Base-by-base conservation (phyloP, 2,329 filamentous ascomycete genomes). In the Claviceps pusilla region DNA sequence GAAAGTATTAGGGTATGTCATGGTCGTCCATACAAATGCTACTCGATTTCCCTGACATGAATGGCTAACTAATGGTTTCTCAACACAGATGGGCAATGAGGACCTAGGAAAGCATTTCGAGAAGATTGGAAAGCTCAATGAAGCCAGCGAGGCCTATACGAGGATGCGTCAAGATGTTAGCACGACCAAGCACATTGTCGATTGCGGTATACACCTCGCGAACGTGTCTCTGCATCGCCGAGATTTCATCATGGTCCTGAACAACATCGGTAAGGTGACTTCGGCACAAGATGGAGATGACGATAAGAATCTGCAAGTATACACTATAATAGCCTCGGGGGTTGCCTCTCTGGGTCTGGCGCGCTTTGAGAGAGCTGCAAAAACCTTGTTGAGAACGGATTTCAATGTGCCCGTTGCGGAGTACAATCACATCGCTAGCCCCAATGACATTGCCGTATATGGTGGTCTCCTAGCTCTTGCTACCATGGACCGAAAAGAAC, bases 151-250 rank as follows among this genome's bases (percentile, higher is more conserved):
- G 59, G 80, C 87, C 1, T 97, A 87, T 66, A 74, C 77, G 58
- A 84, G 86, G 59, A 96, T 97, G 89, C 82, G 93, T 58, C 87
- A 94, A 55, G 91, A 91, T 64, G 89, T 90, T 60, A 93, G 84
- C 55, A 87, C 87, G 0, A 77, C 83, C 3, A 86, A 86, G 59
- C 91, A 98, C 61, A 83, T 96, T 46, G 75, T 87, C 49, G 88
- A 93, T 54, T 87, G 95, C 68, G 81, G 83, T 19, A 82, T 87
- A 64, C 87, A 89, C 57, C 76, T 94, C 35, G 83, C 91, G 58
- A 82, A 82, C 59, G 81, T 93, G 42, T 77, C 82, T 52, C 74
- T 95, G 50, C 83, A 93, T 59, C 84, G 86, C 50, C 79, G 78
- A 35, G 87, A 94, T 62, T 96, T 89, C 84, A 69, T 79, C 57